A percentile compares a stretch with the other conserved stretches of the same genome.
phyloP scores from a whole-genome alignment of 2,329 filamentous ascomycete species.

The Clarireedia monteithiana region DNA sequence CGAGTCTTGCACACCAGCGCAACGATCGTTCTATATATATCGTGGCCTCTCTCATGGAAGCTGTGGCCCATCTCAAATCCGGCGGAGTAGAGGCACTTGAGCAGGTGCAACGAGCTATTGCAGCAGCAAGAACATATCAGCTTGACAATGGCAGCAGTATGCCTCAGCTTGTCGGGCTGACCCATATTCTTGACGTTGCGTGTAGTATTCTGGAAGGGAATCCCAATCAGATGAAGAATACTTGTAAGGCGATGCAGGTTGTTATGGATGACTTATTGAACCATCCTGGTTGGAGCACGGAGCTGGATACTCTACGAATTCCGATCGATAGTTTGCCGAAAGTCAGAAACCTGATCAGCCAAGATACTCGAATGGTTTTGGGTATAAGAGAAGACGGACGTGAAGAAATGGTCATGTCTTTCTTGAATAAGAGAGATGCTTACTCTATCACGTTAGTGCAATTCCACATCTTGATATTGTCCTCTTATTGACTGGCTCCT shows the following conservation, averaged over 20 bases:
- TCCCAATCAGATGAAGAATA: slow-evolving; percentile 47
- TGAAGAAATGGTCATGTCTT: slow-evolving; percentile 52
- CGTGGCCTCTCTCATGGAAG: slow-evolving; percentile 59
- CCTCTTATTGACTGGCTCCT: not conserved
- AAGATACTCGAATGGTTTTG: slow-evolving; percentile 49
- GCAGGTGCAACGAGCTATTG: slow-evolving; percentile 64
- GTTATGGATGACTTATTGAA: slow-evolving; percentile 49
- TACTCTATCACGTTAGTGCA: slow-evolving; percentile 28
- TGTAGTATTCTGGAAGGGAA: slow-evolving; percentile 56
- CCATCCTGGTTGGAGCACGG: slow-evolving; percentile 28
- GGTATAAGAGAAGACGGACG: slow-evolving; percentile 37
- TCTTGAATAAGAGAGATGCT: slow-evolving; percentile 52
- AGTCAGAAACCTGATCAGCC: slow-evolving; percentile 44
- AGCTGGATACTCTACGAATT: slow-evolving; percentile 40
- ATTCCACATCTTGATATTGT: not conserved
- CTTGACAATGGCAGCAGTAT: slow-evolving; percentile 55
- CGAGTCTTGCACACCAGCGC: slow-evolving; percentile 48
- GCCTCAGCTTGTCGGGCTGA: slow-evolving; percentile 57
- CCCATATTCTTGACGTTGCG: slow-evolving; percentile 61
- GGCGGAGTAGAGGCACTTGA: slow-evolving; percentile 59
- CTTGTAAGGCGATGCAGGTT: slow-evolving; percentile 54
- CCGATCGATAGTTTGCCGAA: slow-evolving; percentile 46
- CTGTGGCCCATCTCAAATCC: slow-evolving; percentile 58
- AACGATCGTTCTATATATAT: slow-evolving; percentile 58
- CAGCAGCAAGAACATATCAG: slow-evolving; percentile 65